These are phyloP conservation scores for Magnolia changhungtana DNA, from an alignment of 164 flowering plant genomes.

Conservation along the genomic window DNA sequence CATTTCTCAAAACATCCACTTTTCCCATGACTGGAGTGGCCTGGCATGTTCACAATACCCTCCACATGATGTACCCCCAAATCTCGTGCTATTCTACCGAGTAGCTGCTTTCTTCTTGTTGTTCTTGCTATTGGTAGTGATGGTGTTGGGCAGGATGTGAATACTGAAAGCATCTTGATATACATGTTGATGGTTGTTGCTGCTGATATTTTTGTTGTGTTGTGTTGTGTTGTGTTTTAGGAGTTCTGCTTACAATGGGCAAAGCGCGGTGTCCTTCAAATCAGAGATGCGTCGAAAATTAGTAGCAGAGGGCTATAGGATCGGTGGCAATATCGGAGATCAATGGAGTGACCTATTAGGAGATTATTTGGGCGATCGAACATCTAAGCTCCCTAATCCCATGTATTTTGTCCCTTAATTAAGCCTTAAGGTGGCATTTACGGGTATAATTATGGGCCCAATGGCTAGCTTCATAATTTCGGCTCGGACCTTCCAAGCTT, in stretches of 20 bases:
- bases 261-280: slow-evolving; percentile 53
- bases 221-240: slow-evolving; percentile 20
- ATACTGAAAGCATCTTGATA: no score
- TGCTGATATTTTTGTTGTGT: not conserved
- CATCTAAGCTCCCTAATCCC: slow-evolving; percentile 85
- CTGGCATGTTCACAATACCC: no score
- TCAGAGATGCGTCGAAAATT: slow-evolving; percentile 50
- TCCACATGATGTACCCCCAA: no score
- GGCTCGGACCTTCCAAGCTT: no score
- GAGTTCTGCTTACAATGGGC: slow-evolving; percentile 42
- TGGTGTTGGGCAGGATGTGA: no score
- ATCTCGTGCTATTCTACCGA: no score
- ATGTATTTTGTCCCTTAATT: slow-evolving; percentile 84
- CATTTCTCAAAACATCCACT: no score
- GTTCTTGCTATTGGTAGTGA: not conserved
- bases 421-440: not conserved
- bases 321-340: slow-evolving; percentile 87
- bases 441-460: no score
- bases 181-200: not conserved
- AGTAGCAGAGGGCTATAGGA: slow-evolving; percentile 57
- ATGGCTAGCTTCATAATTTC: no score
- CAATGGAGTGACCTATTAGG: slow-evolving; percentile 90
- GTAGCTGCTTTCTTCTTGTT: no score
- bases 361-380: slow-evolving; percentile 57
- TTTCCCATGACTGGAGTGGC: no score